A percentile compares a stretch with the other conserved stretches of the same genome.
Evolutionary conservation across 352 stramenopile species (phyloP).

Genomic region (Elongisporangium prolatum): DNA sequence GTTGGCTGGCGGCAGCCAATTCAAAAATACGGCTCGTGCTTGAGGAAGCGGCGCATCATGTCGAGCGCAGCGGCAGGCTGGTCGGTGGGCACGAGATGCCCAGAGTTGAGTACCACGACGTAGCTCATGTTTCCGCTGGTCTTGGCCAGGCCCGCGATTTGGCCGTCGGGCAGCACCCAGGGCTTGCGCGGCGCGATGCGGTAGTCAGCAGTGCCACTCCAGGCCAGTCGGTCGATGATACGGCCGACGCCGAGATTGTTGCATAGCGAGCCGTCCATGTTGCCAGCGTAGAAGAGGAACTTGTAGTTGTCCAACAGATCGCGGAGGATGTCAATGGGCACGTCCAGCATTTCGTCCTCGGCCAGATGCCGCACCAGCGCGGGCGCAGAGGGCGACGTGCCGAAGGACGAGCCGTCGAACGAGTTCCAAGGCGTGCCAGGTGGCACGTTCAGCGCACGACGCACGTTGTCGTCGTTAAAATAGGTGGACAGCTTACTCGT

Average conservation of each 20-base stretch:
- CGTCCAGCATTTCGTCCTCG: conserved; percentile 72
- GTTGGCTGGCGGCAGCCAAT: background rate
- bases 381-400: conserved; percentile 42
- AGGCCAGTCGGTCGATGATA: conserved; percentile 77
- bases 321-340: conserved; percentile 70
- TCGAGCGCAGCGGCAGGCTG: conserved; percentile 66
- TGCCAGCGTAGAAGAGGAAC: conserved; percentile 80
- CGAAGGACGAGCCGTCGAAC: conserved; percentile 55
- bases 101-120: conserved; percentile 77
- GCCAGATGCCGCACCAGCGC: conserved; percentile 66
- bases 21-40: conserved; percentile 22
- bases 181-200: conserved; percentile 45
- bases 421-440: conserved; percentile 57
- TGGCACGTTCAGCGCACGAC: conserved; percentile 83
- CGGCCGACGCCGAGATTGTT: conserved; percentile 76
- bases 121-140: conserved; percentile 76
- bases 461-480: conserved; percentile 77
- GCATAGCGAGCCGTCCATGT: conserved; percentile 79
- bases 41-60: conserved; percentile 80
- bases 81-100: conserved; percentile 67
- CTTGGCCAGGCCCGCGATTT: conserved; percentile 63
- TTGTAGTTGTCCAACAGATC: conserved; percentile 81
- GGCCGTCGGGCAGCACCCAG: conserved; percentile 48
- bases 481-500: conserved; percentile 63
- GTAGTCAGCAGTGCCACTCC: conserved; percentile 63